phyloP scores from a whole-genome alignment of 352 stramenopile genomes.

The Globisporangium cederbergense region DNA sequence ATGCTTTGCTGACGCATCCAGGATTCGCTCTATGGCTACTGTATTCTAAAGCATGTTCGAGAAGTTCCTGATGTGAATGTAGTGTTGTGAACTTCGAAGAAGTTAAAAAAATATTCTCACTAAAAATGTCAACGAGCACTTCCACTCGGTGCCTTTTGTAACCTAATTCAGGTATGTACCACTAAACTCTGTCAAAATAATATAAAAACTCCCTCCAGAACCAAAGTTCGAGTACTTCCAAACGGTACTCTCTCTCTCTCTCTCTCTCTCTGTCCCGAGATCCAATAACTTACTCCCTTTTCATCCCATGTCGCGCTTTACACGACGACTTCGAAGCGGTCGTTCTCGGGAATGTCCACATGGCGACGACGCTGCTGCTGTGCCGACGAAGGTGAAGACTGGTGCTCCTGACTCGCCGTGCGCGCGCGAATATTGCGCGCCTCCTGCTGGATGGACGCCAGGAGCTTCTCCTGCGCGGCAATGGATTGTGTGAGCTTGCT shows the following conservation, averaged over 20 bases:
- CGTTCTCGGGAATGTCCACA: conserved; percentile 1
- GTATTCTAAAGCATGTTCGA: too few species aligned
- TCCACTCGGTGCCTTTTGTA: background rate
- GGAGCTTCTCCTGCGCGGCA: conserved; percentile 12
- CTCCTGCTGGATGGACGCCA: conserved; percentile 10
- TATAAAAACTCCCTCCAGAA: background rate
- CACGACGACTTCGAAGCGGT: conserved; percentile 5
- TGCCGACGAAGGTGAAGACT: background rate
- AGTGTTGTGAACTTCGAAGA: too few species aligned
- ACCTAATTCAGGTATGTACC: background rate
- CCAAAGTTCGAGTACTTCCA: background rate
- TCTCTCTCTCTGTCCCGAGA: background rate
- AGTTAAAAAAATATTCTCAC: too few species aligned
- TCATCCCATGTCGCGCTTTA: background rate
- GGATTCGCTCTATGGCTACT: too few species aligned
- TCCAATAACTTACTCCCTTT: conserved; percentile 1
- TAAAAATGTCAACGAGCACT: too few species aligned
- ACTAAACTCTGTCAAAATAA: background rate
- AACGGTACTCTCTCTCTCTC: background rate
- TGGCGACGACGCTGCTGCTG: background rate
- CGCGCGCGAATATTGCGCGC: background rate
- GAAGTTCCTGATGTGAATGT: too few species aligned
- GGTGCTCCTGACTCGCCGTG: conserved; percentile 3
- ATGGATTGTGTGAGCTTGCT: conserved; percentile 8
- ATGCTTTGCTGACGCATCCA: too few species aligned